These are phyloP conservation scores for Moesziomyces sp. DNA, from an alignment of 1,284 basidiomycete species.

Conservation along the genomic window DNA sequence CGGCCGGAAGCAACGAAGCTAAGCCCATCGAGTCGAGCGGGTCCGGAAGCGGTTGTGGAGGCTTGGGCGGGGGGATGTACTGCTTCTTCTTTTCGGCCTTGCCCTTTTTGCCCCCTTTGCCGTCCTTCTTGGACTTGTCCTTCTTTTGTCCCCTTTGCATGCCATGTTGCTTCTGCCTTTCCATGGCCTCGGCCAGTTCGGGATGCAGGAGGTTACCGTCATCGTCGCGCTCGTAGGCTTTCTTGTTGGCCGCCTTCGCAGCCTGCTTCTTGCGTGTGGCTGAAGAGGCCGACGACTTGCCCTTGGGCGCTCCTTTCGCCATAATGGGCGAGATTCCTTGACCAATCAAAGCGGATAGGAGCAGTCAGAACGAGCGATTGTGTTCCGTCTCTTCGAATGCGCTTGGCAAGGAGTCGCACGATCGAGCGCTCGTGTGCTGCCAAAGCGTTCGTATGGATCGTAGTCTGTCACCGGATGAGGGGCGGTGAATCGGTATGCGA, in stretches of 20 bases:
- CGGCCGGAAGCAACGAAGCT: slow-evolving; percentile 72
- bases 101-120: slow-evolving; percentile 46
- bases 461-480: too few relatives aligned
- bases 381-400: not conserved
- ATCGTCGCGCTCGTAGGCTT: slow-evolving; percentile 46
- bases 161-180: slow-evolving; percentile 32
- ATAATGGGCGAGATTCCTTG: slow-evolving; percentile 9
- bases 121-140: slow-evolving; percentile 56
- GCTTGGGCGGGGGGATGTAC: slow-evolving; percentile 69
- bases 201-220: slow-evolving; percentile 40
- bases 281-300: slow-evolving; percentile 65
- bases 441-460: too few relatives aligned
- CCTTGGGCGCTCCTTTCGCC: slow-evolving; percentile 47
- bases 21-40: slow-evolving; percentile 90
- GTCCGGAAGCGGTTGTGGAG: slow-evolving; percentile 83
- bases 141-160: slow-evolving; percentile 58
- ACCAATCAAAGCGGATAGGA: not conserved
- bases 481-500: too few relatives aligned
- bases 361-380: not conserved
- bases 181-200: slow-evolving; percentile 25
- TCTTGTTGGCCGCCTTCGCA: slow-evolving; percentile 56
- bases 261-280: slow-evolving; percentile 67
- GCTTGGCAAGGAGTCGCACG: not conserved
- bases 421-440: too few relatives aligned
- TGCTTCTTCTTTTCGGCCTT: slow-evolving; percentile 62